These are phyloP conservation scores for Camellia granthamiana DNA, from an alignment of 148 eudicot species.

Conservation along the genomic window DNA sequence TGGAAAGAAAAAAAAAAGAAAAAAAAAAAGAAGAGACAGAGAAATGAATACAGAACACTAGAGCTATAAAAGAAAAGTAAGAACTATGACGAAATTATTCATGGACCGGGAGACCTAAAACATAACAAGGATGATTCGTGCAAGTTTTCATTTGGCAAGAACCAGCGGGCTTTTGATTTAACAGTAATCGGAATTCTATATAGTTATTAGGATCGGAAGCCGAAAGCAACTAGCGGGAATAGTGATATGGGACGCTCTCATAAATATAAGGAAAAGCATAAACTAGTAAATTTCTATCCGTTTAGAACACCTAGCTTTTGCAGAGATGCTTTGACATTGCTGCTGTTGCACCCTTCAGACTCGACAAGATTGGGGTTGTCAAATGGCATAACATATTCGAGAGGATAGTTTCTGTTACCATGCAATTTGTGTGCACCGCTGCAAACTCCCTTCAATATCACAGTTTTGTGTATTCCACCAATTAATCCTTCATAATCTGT, in stretches of 20 bases:
- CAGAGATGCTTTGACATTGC: conserved; percentile 22
- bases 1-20: no score
- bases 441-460: conserved; percentile 34
- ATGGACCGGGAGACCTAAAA: no score
- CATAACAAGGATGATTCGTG: neutral
- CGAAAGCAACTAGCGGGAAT: neutral
- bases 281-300: conserved; percentile 15
- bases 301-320: conserved; percentile 26
- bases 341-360: conserved; percentile 24
- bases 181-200: neutral
- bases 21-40: no score
- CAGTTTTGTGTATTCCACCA: conserved; percentile 48
- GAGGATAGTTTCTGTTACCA: conserved; percentile 37
- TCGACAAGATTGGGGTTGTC: conserved; percentile 25
- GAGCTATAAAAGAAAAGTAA: no score
- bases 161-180: neutral
- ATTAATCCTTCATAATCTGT: conserved; percentile 45
- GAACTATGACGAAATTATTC: no score
- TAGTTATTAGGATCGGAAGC: neutral
- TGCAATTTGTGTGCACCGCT: conserved; percentile 17
- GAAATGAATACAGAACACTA: no score
- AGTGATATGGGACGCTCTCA: neutral
- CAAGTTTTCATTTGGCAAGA: neutral
- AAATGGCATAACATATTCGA: conserved; percentile 27
- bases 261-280: neutral